Evolutionary conservation across 1,284 basidiomycete species (phyloP), one percentile per base, ranked within the genome.

Genomic region (Pascua guehoae): DNA sequence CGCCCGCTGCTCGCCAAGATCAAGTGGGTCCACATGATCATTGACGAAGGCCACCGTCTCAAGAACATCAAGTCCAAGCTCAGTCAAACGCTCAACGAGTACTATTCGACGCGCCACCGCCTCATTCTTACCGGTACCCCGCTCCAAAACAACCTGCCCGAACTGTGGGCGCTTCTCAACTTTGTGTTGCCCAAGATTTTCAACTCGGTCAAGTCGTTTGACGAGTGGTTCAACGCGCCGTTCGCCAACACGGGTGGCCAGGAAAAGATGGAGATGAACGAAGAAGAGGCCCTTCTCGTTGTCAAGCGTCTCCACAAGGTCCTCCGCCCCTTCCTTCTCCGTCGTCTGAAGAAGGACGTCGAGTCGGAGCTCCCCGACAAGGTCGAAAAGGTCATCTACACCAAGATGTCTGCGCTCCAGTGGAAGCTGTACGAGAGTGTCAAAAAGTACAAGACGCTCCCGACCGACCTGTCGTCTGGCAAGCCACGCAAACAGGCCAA

Each of bases 211-310:
- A 97, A 98, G 78, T 96, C 93, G 47, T 98, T 99, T 73, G 96
- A 98, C 72, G 96, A 98, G 74, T 98, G 96, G 96, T 99, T 98
- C 83, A 98, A 98, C 79, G 97, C 95, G 2, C 96, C 96, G 0
- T 99, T 99, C 67, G 95, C 96, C 62, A 98, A 95, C 78, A 93
- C 94, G 15, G 95, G 96, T 40, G 88, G 88, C 17, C 70, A 69
- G 52, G 95, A 98, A 78, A 96, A 95, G 83, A 97, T 98, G 75
- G 93, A 97, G 82, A 79, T 98, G 80, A 98, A 96, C 79, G 96
- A 98, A 88, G 96, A 98, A 89, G 96, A 98, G 81, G 90, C 92
- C 3, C 82, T 98, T 52, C 88, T 98, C 55, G 93, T 99, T 71
- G 96, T 99, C 75, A 88, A 94, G 66, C 94, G 96, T 76, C 79